Evolutionary conservation across 2,329 filamentous ascomycete genomes (phyloP), one percentile per base, ranked within the genome.

Genomic region (Rutstroemia sp.): DNA sequence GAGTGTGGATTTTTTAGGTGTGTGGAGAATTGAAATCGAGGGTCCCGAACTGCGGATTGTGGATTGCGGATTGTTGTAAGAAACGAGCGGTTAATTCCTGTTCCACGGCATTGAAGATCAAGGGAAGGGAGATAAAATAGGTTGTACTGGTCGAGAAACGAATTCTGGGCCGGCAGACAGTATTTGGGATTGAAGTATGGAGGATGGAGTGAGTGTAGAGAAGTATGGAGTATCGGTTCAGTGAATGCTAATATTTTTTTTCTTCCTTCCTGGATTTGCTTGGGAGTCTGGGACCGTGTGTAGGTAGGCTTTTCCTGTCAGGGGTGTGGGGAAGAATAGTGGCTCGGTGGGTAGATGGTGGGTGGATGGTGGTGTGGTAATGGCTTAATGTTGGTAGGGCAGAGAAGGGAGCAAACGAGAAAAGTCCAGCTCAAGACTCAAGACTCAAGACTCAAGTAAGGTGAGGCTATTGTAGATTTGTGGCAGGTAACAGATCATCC

Each of bases 11-110:
- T 48, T 48, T 47, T 48, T 27, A 34, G 34, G 10, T 27, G 47
- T 36, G 54, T 52, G 49, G 54, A 48, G 54, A 56, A 56, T 19
- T 51, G 17, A 39, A 51, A 27, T 51, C 47, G 54, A 57, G 54
- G 54, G 49, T 42, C 52, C 51, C 42, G 42, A 23, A 23, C 5
- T 23, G 23, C 23, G 23, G 42, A 45, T 45, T 45, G 42, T n/a
- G 52, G 36, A 54, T 49, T 54, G 45, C 17, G 47, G 52, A 49
- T 50, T 54, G 52, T 54, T 47, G 17, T 42, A 54, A 47, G 52
- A 34, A 52, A 47, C 30, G 49, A 51, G 54, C 42, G 48, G 54
- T 54, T 57, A 57, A 40, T 53, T 47, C 48, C 49, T 57, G 54
- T 57, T 53, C 34, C 48, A 57, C 54, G 25, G 38, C 54, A 36